Evolutionary conservation across 2,329 filamentous ascomycete genomes (phyloP), one percentile per base, ranked within the genome.

Genomic region (Botryotinia narcissicola): DNA sequence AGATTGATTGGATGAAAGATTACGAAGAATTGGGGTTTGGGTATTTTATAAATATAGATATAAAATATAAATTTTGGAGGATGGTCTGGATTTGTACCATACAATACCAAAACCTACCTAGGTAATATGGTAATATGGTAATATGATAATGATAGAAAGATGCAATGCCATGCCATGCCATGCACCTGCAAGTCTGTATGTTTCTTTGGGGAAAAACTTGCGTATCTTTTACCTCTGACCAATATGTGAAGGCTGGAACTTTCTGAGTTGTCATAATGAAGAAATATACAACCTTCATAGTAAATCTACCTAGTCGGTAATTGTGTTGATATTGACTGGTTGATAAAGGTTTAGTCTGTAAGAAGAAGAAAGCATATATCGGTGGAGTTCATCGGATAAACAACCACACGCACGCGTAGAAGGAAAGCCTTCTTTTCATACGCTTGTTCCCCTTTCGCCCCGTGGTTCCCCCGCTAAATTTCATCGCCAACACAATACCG

Each of bases 241-340:
- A 29, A 18, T 35, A 48, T 35, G 9, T 6, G 14, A 9, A 20
- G 35, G 35, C 46, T 40, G 32, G 0, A 25, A 20, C 6, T 20
- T 54, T 54, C 46, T 54, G 64, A 54, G 32, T 67, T 54, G 64
- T 67, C 64, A 54, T 29, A 66, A 29, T 35, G 42, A 66, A 66
- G 44, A 35, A 29, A 51, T n/a, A 42, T 42, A 14, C 12, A 3
- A 42, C 12, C 51, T 5, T 5, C 44, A 20, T 37, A 10, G 35
- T 16, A n/a, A n/a, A 40, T 16, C 35, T 42, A 42, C 40, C 40
- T 14, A 3, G 40, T 10, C 6, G 7, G 37, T 14, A 14, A n/a
- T 62, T 10, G 0, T 10, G 25, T 32, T 37, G 44, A 37, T 51
- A 37, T 37, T n/a, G 3, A 67, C 29, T 66, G 63, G 29, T n/a